Percentiles rank a stretch among this genome's conserved stretches.
These are phyloP conservation scores for Monosporascus ibericus DNA, from an alignment of 2,329 filamentous ascomycete species.

Conservation along the genomic window DNA sequence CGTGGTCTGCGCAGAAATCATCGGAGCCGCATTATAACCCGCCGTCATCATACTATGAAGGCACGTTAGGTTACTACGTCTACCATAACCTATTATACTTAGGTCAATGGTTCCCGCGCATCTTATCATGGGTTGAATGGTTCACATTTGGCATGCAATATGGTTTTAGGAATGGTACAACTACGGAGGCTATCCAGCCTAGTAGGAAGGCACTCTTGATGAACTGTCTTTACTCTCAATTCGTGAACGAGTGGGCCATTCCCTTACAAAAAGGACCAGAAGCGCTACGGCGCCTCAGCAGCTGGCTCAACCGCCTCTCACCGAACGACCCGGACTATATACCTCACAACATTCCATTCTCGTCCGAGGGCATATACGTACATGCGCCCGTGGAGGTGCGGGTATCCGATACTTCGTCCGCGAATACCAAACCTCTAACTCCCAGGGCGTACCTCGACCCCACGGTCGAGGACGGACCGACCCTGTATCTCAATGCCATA, in stretches of 20 bases:
- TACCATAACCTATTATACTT: constrained; percentile 89
- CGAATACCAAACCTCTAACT: constrained; percentile 8
- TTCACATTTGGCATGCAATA: constrained; percentile 98
- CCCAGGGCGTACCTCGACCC: constrained; percentile 58
- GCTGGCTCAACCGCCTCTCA: constrained; percentile 67
- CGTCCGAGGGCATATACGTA: constrained; percentile 71
- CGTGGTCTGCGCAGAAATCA: constrained; percentile 84
- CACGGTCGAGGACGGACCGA: constrained; percentile 60
- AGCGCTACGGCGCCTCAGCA: constrained; percentile 72
- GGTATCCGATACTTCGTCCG: constrained; percentile 62
- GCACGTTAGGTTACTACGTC: constrained; percentile 73
- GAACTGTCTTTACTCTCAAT: constrained; percentile 98
- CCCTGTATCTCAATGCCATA: constrained; percentile 84
- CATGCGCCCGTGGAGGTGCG: constrained; percentile 93
- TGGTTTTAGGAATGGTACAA: constrained; percentile 68
- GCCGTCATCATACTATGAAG: constrained; percentile 72
- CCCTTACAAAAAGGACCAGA: constrained; percentile 82
- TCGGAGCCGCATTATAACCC: constrained; percentile 54
- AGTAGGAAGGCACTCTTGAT: constrained; percentile 78
- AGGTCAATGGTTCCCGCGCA: constrained; percentile 67
- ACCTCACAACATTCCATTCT: constrained; percentile 68
- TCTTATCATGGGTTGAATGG: constrained; percentile 88
- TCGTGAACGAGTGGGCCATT: constrained; percentile 96
- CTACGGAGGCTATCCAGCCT: constrained; percentile 70
- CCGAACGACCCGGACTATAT: constrained; percentile 60